phyloP scores from a whole-genome alignment of 139 green algal species.

The Parachlorella kessleri region DNA sequence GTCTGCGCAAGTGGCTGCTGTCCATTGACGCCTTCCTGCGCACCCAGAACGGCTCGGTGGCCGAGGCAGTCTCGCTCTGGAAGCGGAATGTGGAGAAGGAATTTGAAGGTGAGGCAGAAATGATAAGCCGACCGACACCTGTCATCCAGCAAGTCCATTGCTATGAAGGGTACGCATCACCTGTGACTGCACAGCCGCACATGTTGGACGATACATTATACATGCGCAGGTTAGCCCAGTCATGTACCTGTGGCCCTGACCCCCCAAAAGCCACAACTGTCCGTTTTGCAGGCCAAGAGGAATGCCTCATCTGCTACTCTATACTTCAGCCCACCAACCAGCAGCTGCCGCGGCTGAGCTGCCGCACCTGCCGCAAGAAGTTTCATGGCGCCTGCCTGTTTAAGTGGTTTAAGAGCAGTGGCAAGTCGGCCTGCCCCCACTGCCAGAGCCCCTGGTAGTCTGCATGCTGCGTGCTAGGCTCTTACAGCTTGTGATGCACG shows the following conservation, averaged over 20 bases:
- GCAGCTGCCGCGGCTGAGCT: slow-evolving; percentile 85
- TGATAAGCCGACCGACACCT: not conserved
- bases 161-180: too few relatives aligned
- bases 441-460: slow-evolving; percentile 83
- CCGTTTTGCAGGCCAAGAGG: slow-evolving; percentile 73
- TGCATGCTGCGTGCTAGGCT: not conserved
- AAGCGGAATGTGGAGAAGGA: slow-evolving; percentile 77
- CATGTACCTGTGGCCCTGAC: too few relatives aligned
- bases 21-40: slow-evolving; percentile 87
- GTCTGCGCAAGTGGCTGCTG: slow-evolving; percentile 95
- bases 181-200: not conserved
- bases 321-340: slow-evolving; percentile 84
- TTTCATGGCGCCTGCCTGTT: slow-evolving; percentile 96
- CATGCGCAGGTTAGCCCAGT: too few relatives aligned
- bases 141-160: not conserved
- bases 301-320: slow-evolving; percentile 97
- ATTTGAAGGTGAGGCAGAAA: slow-evolving; percentile 54
- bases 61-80: slow-evolving; percentile 86
- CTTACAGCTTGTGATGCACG: too few relatives aligned
- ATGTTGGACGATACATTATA: too few relatives aligned
- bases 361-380: slow-evolving; percentile 87
- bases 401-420: slow-evolving; percentile 92
- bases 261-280: too few relatives aligned
- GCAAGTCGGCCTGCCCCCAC: slow-evolving; percentile 91
- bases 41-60: slow-evolving; percentile 76